Percentiles rank a stretch among this genome's conserved stretches.
Conservation (phyloP, 371 early-diverging fungal species). For the Rhizopus arrhizus region DNA sequence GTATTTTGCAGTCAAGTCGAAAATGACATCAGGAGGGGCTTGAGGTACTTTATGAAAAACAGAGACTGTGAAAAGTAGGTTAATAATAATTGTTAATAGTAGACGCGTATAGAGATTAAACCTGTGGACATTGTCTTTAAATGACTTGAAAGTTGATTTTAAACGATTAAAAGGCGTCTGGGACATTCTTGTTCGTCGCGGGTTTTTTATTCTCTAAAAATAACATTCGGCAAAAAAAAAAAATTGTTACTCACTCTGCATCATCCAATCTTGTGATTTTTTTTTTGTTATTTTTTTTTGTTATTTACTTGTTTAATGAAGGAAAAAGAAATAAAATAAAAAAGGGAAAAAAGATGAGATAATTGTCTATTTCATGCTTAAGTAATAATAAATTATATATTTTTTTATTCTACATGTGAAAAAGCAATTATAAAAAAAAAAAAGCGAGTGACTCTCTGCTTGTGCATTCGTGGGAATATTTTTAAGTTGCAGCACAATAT, state of each 20-base stretch:
- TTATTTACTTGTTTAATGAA: neutral
- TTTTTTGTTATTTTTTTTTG: neutral
- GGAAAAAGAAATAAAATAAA: neutral
- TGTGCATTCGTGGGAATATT: neutral
- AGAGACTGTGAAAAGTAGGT: slow-evolving; percentile 31
- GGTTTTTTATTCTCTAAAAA: slow-evolving; percentile 14
- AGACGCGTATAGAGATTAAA: neutral
- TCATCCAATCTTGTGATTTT: neutral
- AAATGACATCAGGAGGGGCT: slow-evolving; percentile 91
- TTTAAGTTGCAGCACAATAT: too few relatives aligned
- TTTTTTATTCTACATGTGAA: neutral
- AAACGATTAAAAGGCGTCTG: slow-evolving; percentile 23
- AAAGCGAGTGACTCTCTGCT: neutral
- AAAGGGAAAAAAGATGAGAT: neutral
- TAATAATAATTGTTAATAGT: neutral
- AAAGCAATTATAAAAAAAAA: too few relatives aligned
- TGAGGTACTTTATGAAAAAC: slow-evolving; percentile 67
- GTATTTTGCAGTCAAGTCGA: slow-evolving; percentile 81
- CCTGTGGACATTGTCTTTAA: slow-evolving; percentile 24
- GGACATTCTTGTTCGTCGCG: slow-evolving; percentile 19
- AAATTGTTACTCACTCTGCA: neutral
- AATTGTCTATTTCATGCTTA: neutral
- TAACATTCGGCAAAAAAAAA: neutral
- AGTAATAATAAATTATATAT: too few relatives aligned
- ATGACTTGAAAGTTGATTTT: slow-evolving; percentile 24